Evolutionary conservation across 768 basidiomycete species (phyloP).

Genomic region (Amanita inopinata): DNA sequence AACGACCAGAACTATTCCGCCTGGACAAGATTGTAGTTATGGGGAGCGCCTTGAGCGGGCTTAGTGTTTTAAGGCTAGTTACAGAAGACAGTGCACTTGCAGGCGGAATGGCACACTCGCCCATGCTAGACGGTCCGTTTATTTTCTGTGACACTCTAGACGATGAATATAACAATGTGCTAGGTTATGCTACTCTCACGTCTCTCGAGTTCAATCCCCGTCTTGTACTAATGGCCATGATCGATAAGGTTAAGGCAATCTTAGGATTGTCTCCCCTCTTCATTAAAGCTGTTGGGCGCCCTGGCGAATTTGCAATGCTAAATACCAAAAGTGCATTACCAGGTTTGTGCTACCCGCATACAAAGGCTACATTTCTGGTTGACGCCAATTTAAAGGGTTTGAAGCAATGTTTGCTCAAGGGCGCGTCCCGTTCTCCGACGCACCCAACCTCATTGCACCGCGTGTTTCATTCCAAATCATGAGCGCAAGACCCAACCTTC

Average conservation of each 20-base stretch:
- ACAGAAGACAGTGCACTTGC: slow-evolving; percentile 15
- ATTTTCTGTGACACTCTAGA: neutral
- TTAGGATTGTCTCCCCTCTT: slow-evolving; percentile 12
- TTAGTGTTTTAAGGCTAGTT: slow-evolving; percentile 13
- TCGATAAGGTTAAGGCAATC: slow-evolving; percentile 10
- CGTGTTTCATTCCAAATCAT: slow-evolving; percentile 14
- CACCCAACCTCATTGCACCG: slow-evolving; percentile 14
- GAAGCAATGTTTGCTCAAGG: slow-evolving; percentile 14
- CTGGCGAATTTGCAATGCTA: slow-evolving; percentile 13
- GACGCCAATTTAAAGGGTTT: slow-evolving; percentile 10
- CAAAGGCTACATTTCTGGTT: slow-evolving; percentile 1
- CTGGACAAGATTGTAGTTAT: slow-evolving; percentile 19
- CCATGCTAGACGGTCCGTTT: slow-evolving; percentile 16
- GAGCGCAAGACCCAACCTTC: slow-evolving; percentile 11
- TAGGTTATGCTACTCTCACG: slow-evolving; percentile 11
- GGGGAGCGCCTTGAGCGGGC: slow-evolving; percentile 18
- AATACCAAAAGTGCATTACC: slow-evolving; percentile 6
- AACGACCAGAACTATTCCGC: slow-evolving; percentile 15
- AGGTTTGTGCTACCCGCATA: neutral
- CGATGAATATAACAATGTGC: neutral
- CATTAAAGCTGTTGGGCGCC: slow-evolving; percentile 13
- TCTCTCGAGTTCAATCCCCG: slow-evolving; percentile 10
- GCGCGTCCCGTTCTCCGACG: slow-evolving; percentile 8
- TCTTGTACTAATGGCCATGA: slow-evolving; percentile 13
- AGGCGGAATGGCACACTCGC: slow-evolving; percentile 19